Base-by-base conservation (phyloP, 2,329 filamentous ascomycete species). In the Blastomyces gilchristii region DNA sequence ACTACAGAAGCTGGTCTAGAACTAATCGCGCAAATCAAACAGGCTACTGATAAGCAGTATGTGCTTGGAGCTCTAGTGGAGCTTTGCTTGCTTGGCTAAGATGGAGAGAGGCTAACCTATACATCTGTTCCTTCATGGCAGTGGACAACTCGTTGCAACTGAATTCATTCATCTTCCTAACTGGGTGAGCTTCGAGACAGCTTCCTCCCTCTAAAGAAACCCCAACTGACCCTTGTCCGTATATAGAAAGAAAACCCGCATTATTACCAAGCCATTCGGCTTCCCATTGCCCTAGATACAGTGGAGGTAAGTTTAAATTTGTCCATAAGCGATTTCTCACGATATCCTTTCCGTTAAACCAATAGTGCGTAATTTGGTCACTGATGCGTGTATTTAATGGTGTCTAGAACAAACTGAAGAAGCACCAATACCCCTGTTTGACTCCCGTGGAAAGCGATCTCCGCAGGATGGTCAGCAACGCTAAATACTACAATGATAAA, bases 401-500 rank as follows among this genome's bases (percentile, higher is more conserved):
- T 16, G 39, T 61, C 47, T 66, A 81, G 79, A 74, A 81, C 56
- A 93, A 90, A 75, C 80, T 96, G 60, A 82, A 84, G 61, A 81
- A 84, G 59, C 79, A 83, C 69, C 83, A 86, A 67, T 95, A 96
- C 72, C 73, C 82, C 16, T 88, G 78, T 60, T 80, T 96, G 58
- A 86, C 89, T 6, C 82, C 87, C 59, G 79, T 96, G 14, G 91
- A 96, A 75, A 87, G 88, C 71, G 92, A 92, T 72, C 84, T 93
- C 72, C 95, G 94, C 79, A 87, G 91, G 66, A 89, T 96, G 82
- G 88, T 96, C 62, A 83, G 85, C 67, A 96, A 96, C 71, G 90
- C 89, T 45, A 96, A 96, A 74, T 86, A 90, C 62, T 94, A 85
- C 76, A 93, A 93, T 71, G 82, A 87, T 64, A 87, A 87, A 68